Conservation (phyloP, 176 grass and related monocot species). For the Sorghum bicolor region Sorghum_bicolor_NCBIv3 NC_012870.2:64356001-64356500, state of each 20-base stretch:
- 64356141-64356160: slow-evolving; percentile 21
- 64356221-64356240: background rate
- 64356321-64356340: background rate
- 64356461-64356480: background rate
- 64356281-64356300: background rate
- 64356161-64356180: background rate
- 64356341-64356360: background rate
- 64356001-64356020: slow-evolving; percentile 52
- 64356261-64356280: background rate
- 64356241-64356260: background rate
- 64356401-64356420: background rate
- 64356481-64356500: too few relatives aligned
- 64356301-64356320: background rate
- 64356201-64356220: background rate
- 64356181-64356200: background rate
- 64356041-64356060: slow-evolving; percentile 62
- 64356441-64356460: background rate
- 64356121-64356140: background rate
- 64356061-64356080: slow-evolving; percentile 55
- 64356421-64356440: background rate
- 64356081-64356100: slow-evolving; percentile 33
- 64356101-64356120: slow-evolving; percentile 23
- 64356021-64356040: slow-evolving; percentile 48
- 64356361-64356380: background rate
- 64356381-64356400: background rate